These are phyloP conservation scores for Colletotrichum chrysophilum DNA, from an alignment of 2,329 filamentous ascomycete genomes.

Conservation along the genomic window DNA sequence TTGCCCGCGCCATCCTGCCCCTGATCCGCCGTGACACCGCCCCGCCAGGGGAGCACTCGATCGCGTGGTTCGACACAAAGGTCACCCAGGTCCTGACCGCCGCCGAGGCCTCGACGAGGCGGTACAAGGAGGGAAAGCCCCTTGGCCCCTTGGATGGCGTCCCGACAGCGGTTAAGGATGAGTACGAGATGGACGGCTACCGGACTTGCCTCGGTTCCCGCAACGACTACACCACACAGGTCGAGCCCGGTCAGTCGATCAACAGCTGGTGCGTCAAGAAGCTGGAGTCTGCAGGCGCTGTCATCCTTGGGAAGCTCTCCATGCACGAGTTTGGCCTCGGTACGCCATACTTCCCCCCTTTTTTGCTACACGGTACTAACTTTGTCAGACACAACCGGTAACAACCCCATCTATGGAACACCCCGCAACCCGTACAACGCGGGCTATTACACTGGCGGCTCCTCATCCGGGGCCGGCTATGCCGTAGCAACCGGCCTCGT, in stretches of 20 bases:
- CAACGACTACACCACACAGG: constrained; percentile 61
- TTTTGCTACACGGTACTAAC: background rate
- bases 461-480: constrained; percentile 76
- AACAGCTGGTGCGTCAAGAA: constrained; percentile 76
- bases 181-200: constrained; percentile 78
- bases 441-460: constrained; percentile 78
- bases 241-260: constrained; percentile 36
- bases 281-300: constrained; percentile 63
- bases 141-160: constrained; percentile 74
- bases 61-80: constrained; percentile 50
- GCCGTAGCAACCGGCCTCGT: constrained; percentile 73
- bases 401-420: constrained; percentile 75
- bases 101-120: constrained; percentile 47
- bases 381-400: constrained; percentile 69
- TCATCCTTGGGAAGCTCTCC: constrained; percentile 54
- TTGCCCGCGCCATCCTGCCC: constrained; percentile 49
- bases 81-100: constrained; percentile 44
- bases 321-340: constrained; percentile 81
- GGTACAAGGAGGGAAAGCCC: constrained; percentile 58
- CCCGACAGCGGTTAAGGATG: constrained; percentile 78
- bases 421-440: constrained; percentile 78
- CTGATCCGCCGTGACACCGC: constrained; percentile 45
- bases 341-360: constrained; percentile 35
- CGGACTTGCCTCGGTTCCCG: constrained; percentile 67
- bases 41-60: constrained; percentile 42